These are phyloP conservation scores for Plasmopara viticola DNA, from an alignment of 352 stramenopile species.

Conservation along the genomic window DNA sequence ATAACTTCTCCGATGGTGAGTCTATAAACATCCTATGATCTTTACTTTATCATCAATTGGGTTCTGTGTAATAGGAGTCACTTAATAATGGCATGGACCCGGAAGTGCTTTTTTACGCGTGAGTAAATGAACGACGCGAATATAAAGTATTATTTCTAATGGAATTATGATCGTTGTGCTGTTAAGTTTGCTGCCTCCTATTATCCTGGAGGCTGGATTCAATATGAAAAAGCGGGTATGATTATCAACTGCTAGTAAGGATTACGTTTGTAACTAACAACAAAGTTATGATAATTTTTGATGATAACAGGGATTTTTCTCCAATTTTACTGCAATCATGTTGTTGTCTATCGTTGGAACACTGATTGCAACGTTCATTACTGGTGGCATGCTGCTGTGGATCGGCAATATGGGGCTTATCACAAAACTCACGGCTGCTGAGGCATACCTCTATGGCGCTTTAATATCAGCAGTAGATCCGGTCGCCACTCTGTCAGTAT, in stretches of 20 bases:
- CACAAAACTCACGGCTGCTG: constrained; percentile 78
- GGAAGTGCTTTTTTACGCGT: constrained; percentile 81
- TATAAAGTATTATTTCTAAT: neutral
- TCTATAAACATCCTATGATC: neutral
- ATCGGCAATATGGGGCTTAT: constrained; percentile 62
- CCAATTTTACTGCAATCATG: constrained; percentile 85
- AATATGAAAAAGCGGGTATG: constrained; percentile 84
- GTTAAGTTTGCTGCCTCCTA: constrained; percentile 56
- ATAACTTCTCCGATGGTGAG: constrained; percentile 73
- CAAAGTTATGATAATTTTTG: constrained; percentile 7
- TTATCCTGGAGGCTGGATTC: constrained; percentile 83
- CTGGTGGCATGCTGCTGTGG: constrained; percentile 66
- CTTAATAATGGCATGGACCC: constrained; percentile 78
- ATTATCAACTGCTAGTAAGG: neutral
- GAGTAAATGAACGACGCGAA: constrained; percentile 12
- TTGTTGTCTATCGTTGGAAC: constrained; percentile 75
- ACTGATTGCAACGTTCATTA: constrained; percentile 74
- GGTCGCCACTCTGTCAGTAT: constrained; percentile 90
- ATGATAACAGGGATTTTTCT: constrained; percentile 66
- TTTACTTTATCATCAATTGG: neutral
- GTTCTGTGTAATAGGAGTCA: constrained; percentile 42
- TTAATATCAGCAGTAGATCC: constrained; percentile 92
- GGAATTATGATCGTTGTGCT: neutral
- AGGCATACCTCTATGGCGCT: constrained; percentile 89
- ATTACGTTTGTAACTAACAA: constrained; percentile 4